Conservation (phyloP, 768 basidiomycete species). For the Boletus pseudopeckii region DNA sequence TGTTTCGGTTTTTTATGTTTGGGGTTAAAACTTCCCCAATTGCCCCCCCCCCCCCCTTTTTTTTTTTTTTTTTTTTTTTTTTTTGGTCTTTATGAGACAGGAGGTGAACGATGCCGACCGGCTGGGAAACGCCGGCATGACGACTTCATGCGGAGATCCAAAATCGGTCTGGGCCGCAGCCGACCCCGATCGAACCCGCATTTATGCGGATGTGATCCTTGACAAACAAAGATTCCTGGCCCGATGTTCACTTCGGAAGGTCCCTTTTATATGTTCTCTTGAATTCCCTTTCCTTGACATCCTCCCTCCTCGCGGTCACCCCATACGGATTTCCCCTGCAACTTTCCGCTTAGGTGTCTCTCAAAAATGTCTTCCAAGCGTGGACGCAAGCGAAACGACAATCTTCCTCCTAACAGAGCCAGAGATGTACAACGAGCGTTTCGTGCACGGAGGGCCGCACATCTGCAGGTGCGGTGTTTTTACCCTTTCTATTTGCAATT, state of each 20-base stretch:
- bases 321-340: conserved; percentile 17
- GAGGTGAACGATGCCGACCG: conserved; percentile 10
- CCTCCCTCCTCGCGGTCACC: conserved; percentile 32
- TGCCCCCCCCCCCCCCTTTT: no score
- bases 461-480: conserved; percentile 61
- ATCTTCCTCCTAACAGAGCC: conserved; percentile 64
- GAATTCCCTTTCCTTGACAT: conserved; percentile 32
- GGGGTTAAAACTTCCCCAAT: no score
- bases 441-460: conserved; percentile 83
- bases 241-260: conserved; percentile 34
- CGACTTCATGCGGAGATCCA: conserved; percentile 33
- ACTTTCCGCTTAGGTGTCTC: conserved; percentile 7
- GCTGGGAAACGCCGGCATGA: conserved; percentile 26
- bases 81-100: conserved; percentile 8
- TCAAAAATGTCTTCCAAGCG: conserved; percentile 77
- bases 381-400: conserved; percentile 74
- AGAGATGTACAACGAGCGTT: conserved; percentile 89
- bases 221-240: conserved; percentile 34
- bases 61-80: not conserved
- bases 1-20: no score
- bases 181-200: conserved; percentile 38
- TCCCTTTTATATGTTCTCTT: conserved; percentile 40
- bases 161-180: conserved; percentile 35
- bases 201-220: conserved; percentile 32
- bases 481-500: conserved; percentile 39